phyloP scores from a whole-genome alignment of 2,329 filamentous ascomycete species.

The Neofusicoccum kwambonambiense region DNA sequence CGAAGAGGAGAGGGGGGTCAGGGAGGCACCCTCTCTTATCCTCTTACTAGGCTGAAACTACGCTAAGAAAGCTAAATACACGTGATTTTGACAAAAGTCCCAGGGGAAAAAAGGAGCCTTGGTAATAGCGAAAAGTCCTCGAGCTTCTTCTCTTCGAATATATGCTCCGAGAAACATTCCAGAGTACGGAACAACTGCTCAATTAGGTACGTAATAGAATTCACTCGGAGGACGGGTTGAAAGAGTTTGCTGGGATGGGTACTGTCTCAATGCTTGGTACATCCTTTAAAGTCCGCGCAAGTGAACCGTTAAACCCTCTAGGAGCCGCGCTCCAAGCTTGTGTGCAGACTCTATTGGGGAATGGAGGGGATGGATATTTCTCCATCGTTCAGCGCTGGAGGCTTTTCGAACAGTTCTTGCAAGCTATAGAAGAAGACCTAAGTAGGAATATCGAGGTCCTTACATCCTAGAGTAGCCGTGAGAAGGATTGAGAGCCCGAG shows the following conservation, averaged over 20 bases:
- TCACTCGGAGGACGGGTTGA: too few relatives aligned
- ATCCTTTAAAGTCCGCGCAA: too few relatives aligned
- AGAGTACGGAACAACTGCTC: not conserved
- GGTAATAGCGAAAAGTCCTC: slow-evolving; percentile 30
- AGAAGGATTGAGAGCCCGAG: slow-evolving; percentile 27
- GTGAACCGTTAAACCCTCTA: not conserved
- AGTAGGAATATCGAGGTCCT: slow-evolving; percentile 21
- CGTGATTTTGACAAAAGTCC: too few relatives aligned
- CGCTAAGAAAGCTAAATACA: too few relatives aligned
- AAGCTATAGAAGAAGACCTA: slow-evolving; percentile 24
- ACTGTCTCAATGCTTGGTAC: too few relatives aligned
- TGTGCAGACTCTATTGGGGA: not conserved
- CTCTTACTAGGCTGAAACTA: too few relatives aligned
- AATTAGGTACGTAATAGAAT: too few relatives aligned
- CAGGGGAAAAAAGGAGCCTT: slow-evolving; percentile 13
- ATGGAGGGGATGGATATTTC: slow-evolving; percentile 9
- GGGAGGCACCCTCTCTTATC: too few relatives aligned
- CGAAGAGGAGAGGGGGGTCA: too few relatives aligned
- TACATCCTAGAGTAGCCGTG: slow-evolving; percentile 27
- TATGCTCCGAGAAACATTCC: slow-evolving; percentile 20
- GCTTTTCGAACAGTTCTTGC: slow-evolving; percentile 21
- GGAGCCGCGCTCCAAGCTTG: slow-evolving; percentile 17
- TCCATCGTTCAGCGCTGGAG: slow-evolving; percentile 19
- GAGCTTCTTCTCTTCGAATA: slow-evolving; percentile 28
- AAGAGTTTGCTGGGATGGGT: not conserved